These are phyloP conservation scores for Xylaria flabelliformis DNA, from an alignment of 495 filamentous ascomycete genomes.

Conservation along the genomic window DNA sequence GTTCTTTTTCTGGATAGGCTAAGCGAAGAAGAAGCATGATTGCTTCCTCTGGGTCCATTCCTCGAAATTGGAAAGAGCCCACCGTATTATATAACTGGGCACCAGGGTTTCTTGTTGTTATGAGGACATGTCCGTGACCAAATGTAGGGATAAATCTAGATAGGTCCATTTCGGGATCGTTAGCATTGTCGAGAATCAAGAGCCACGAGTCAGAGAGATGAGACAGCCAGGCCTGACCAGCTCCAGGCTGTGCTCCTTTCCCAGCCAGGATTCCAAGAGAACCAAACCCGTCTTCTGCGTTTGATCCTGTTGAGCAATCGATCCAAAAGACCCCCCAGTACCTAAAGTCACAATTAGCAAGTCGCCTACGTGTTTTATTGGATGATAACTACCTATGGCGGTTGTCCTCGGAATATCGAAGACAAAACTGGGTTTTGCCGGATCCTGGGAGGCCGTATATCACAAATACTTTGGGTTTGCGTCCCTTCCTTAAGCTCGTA, in stretches of 20 bases:
- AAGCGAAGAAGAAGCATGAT: constrained; percentile 33
- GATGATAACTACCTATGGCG: constrained; percentile 38
- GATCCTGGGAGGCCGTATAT: constrained; percentile 39
- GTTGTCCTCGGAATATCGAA: constrained; percentile 48
- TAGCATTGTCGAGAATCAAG: constrained; percentile 57
- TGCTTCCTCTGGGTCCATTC: constrained; percentile 37
- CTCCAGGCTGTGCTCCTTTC: constrained; percentile 34
- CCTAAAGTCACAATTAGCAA: constrained; percentile 29
- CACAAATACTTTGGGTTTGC: constrained; percentile 24
- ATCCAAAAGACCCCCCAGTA: constrained; percentile 56
- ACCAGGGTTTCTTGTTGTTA: constrained; percentile 51
- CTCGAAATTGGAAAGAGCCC: constrained; percentile 39
- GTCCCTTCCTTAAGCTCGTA: neutral
- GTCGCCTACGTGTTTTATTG: constrained; percentile 20
- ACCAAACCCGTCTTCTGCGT: constrained; percentile 38
- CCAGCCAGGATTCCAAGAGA: constrained; percentile 37
- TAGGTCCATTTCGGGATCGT: constrained; percentile 47
- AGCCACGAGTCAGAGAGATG: constrained; percentile 48
- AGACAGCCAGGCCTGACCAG: constrained; percentile 37
- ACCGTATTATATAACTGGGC: constrained; percentile 40
- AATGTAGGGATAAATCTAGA: constrained; percentile 46
- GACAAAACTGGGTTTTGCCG: constrained; percentile 42
- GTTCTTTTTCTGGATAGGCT: constrained; percentile 18
- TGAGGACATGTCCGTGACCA: constrained; percentile 42
- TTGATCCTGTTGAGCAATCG: constrained; percentile 45